These are phyloP conservation scores for Paraphaeosphaeria minitans DNA, from an alignment of 2,329 filamentous ascomycete species.

Conservation along the genomic window DNA sequence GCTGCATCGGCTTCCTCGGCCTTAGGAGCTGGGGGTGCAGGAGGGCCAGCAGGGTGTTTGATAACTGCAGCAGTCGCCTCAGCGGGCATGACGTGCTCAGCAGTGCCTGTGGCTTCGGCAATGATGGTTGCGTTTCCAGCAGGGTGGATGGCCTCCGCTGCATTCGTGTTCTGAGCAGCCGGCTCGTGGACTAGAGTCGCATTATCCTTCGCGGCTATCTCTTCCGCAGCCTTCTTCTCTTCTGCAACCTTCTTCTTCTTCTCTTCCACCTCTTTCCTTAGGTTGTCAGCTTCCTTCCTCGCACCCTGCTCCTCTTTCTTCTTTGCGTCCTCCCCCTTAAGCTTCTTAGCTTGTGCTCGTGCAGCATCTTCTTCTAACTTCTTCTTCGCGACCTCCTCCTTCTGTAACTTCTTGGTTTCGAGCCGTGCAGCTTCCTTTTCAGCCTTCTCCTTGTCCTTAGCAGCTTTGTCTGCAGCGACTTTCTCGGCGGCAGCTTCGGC, in stretches of 20 bases:
- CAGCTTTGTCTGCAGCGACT: conserved; percentile 9
- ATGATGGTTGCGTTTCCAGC: neutral
- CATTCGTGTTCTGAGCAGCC: conserved; percentile 2
- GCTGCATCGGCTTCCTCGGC: neutral
- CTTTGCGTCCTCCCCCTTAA: no score
- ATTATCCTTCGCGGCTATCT: conserved; percentile 10
- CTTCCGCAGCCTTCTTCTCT: neutral
- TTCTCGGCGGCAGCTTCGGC: conserved; percentile 18
- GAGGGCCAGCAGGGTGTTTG: neutral
- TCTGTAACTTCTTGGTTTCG: no score
- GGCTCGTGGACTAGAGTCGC: conserved; percentile 13
- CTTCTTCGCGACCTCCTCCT: no score
- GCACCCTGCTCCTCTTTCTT: no score
- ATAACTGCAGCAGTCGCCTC: neutral
- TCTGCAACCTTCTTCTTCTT: no score
- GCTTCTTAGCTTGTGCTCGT: no score
- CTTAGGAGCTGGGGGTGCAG: neutral
- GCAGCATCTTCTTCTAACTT: no score
- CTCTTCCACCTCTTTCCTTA: no score
- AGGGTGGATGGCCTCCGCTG: conserved; percentile 3
- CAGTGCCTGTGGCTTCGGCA: neutral
- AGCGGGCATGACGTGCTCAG: neutral
- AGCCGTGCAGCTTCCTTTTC: neutral
- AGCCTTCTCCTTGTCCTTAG: conserved; percentile 10
- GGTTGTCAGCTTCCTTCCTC: no score